phyloP scores from a whole-genome alignment of 768 basidiomycete species.

The Vararia minispora region DNA sequence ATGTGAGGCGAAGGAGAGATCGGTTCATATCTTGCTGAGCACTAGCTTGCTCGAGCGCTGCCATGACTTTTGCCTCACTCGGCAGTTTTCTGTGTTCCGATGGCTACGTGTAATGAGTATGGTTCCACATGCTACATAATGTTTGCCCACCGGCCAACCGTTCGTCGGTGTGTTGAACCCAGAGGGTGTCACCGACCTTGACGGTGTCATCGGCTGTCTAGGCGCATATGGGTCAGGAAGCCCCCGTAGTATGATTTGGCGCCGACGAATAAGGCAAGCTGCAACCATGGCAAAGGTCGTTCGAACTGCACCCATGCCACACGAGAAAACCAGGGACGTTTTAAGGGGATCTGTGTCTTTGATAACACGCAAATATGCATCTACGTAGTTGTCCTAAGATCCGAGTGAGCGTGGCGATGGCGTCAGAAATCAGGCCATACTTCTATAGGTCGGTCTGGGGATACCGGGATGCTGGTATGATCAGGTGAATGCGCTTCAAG shows the following conservation, averaged over 20 bases:
- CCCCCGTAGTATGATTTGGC: constrained; percentile 48
- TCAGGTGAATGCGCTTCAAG: constrained; percentile 2
- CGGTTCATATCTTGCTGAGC: constrained; percentile 72
- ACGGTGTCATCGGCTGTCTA: constrained; percentile 19
- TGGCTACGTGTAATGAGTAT: too few species aligned
- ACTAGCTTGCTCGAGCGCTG: constrained; percentile 63
- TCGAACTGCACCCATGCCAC: constrained; percentile 93
- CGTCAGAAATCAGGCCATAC: constrained; percentile 27
- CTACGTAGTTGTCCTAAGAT: constrained; percentile 81
- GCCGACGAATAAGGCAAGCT: constrained; percentile 75
- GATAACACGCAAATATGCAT: constrained; percentile 82
- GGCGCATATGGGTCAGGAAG: constrained; percentile 68
- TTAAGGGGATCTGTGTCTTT: constrained; percentile 65
- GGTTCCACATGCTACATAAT: too few species aligned
- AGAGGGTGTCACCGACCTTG: constrained; percentile 20
- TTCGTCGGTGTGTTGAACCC: constrained; percentile 29
- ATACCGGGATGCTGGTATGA: constrained; percentile 74
- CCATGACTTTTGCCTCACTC: constrained; percentile 44
- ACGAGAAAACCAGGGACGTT: constrained; percentile 86
- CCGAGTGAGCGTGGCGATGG: not conserved
- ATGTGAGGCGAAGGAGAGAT: constrained; percentile 67
- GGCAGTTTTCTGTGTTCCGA: constrained; percentile 25
- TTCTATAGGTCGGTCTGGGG: constrained; percentile 85
- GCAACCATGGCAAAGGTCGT: constrained; percentile 98
- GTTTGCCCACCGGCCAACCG: not conserved